Evolutionary conservation across 345 rosid genomes (phyloP), one percentile per base, ranked within the genome.

Genomic region (Arabidopsis suecica): DNA sequence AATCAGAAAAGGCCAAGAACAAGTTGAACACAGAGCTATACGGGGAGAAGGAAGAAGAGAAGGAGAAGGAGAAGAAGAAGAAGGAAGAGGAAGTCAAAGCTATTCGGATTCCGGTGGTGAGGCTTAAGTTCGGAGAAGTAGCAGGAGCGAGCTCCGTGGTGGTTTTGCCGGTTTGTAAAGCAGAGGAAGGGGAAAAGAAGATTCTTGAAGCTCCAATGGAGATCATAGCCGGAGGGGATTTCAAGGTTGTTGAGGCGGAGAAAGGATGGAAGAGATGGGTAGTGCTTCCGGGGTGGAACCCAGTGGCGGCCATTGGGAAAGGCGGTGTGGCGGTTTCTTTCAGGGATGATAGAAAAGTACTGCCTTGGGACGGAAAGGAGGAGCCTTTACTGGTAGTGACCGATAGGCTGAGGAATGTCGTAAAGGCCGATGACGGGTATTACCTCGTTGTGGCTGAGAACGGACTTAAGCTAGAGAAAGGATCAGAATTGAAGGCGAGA

Each of bases 201-300:
- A 23, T 95, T 25, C 56, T 80, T 44, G 93, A 89, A 72, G 97
- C 93, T 7, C 97, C 97, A 1, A 82, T 79, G 81, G 83, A 80
- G 61, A 75, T 82, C 30, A 81, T 51, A 42, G 75, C 82, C 1
- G 72, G 79, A 58, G 99, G 97, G 14, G 92, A 86, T 16, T 95
- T 95, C 40, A 85, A 92, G 7, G 81, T 90, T 5, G 96, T 95
- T 79, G 90, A 71, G 67, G 85, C 96, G 0, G 97, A 91, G 72
- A 90, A 86, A 72, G 92, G 82, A 11, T 95, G 97, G 99, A 69
- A 60, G 16, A 89, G 93, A 73, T 95, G 99, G 99, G 93, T 87
- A 71, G 97, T 88, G 14, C 70, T 95, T 69, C 99, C 99, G 0
- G 62, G 84, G 9, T 95, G 99, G 97, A 81, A 69, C 14, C 88